phyloP scores from a whole-genome alignment of 2,329 filamentous ascomycete species.

The Ophiobolus disseminans region DNA sequence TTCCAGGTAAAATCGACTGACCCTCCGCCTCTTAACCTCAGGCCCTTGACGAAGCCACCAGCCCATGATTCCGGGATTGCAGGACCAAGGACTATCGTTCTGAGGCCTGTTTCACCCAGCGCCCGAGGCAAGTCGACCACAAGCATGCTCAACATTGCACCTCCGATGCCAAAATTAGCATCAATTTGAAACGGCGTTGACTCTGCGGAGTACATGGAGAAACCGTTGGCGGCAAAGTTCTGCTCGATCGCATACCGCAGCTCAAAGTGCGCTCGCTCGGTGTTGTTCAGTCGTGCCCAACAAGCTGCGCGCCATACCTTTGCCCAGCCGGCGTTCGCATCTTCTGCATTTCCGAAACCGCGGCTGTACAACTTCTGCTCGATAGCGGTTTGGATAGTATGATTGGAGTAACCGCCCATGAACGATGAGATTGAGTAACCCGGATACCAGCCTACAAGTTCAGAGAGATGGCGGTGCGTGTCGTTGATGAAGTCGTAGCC shows the following conservation, averaged over 20 bases:
- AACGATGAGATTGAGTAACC: constrained; percentile 58
- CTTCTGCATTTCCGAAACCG: constrained; percentile 55
- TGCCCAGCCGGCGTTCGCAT: constrained; percentile 64
- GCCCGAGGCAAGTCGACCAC: constrained; percentile 56
- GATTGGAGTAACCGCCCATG: constrained; percentile 53
- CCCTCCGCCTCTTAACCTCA: constrained; percentile 55
- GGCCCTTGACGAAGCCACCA: constrained; percentile 53
- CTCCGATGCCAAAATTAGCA: constrained; percentile 66
- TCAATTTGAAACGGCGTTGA: constrained; percentile 65
- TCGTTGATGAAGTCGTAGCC: constrained; percentile 53
- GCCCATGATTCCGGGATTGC: constrained; percentile 57
- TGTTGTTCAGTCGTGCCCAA: constrained; percentile 63
- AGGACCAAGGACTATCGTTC: constrained; percentile 55
- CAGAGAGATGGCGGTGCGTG: constrained; percentile 62
- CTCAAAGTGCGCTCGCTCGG: constrained; percentile 57
- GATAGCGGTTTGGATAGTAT: constrained; percentile 55
- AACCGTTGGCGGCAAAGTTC: constrained; percentile 60
- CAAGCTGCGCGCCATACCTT: constrained; percentile 66
- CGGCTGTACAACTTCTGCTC: constrained; percentile 55
- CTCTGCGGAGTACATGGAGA: constrained; percentile 60
- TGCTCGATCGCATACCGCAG: constrained; percentile 57
- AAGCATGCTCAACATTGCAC: constrained; percentile 60
- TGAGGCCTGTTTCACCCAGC: constrained; percentile 16
- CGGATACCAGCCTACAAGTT: constrained; percentile 64
- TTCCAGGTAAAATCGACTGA: constrained; percentile 56